Percentiles rank a stretch among this genome's conserved stretches.
Conservation (phyloP, 2,329 filamentous ascomycete genomes). For the Colletotrichum lini region DNA sequence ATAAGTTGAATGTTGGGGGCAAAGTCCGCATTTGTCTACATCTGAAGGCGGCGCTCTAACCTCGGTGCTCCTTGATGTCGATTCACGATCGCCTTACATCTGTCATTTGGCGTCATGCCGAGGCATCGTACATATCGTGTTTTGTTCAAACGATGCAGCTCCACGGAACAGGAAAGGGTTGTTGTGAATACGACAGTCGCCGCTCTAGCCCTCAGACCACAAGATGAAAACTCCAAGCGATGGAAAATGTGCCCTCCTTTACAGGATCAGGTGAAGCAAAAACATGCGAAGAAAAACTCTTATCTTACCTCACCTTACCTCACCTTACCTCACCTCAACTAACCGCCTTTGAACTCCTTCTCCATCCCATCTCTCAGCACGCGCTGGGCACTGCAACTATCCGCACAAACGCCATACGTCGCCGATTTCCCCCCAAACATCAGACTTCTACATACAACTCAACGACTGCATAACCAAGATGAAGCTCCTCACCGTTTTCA, state of each 20-base stretch:
- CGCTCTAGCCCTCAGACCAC: not conserved
- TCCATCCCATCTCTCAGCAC: too few species aligned
- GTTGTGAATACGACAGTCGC: not conserved
- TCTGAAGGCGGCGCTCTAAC: not conserved
- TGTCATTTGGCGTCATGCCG: not conserved
- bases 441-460: not conserved
- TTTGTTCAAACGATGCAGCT: not conserved
- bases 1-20: too few species aligned
- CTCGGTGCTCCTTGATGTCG: not conserved
- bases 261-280: not conserved
- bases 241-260: not conserved
- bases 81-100: not conserved
- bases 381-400: too few species aligned
- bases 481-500: not conserved
- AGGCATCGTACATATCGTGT: not conserved
- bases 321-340: too few species aligned
- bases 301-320: not conserved
- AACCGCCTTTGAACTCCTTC: too few species aligned
- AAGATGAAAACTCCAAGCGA: not conserved
- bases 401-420: too few species aligned
- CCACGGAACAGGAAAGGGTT: not conserved
- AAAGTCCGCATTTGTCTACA: too few species aligned
- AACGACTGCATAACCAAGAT: not conserved
- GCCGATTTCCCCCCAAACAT: not conserved
- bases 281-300: too few species aligned